Evolutionary conservation across 2,329 filamentous ascomycete genomes (phyloP).

Genomic region (Diaporthe ampelina): DNA sequence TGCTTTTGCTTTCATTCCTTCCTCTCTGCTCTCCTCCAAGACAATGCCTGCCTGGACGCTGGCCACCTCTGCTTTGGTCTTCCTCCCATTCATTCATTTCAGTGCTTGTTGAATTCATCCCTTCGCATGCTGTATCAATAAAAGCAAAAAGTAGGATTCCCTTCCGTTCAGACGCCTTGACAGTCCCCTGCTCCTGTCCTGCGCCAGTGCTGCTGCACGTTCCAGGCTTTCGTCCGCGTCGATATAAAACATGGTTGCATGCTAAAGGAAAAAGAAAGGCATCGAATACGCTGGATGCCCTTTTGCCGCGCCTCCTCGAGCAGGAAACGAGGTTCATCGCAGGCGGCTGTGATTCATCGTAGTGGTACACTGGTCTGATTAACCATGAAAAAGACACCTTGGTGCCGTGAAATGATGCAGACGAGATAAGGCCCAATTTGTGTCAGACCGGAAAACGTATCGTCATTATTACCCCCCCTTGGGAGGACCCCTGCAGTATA

Average conservation of each 20-base stretch:
- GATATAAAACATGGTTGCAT: slow-evolving; percentile 28
- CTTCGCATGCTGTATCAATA: slow-evolving; percentile 11
- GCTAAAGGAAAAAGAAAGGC: slow-evolving; percentile 10
- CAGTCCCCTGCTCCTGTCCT: slow-evolving; percentile 28
- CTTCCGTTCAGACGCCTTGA: slow-evolving; percentile 35
- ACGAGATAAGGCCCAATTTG: not conserved
- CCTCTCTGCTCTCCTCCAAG: not conserved
- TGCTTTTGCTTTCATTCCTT: not conserved
- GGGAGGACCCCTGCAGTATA: not conserved
- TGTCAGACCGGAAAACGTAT: slow-evolving; percentile 11
- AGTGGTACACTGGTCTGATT: slow-evolving; percentile 33
- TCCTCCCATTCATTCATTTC: slow-evolving; percentile 1
- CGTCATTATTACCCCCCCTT: slow-evolving; percentile 15
- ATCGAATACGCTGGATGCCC: slow-evolving; percentile 2
- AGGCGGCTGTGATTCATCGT: slow-evolving; percentile 24
- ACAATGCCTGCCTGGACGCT: not conserved
- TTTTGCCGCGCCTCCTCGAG: not conserved
- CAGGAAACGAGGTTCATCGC: not conserved
- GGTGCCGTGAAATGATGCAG: slow-evolving; percentile 35
- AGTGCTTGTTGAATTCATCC: not conserved
- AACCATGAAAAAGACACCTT: slow-evolving; percentile 15
- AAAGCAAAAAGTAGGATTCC: slow-evolving; percentile 21
- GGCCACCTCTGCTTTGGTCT: slow-evolving; percentile 4
- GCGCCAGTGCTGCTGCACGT: slow-evolving; percentile 29
- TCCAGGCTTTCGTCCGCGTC: slow-evolving; percentile 11